Base-by-base conservation (phyloP, 495 filamentous ascomycete genomes). In the Penicillium robsamsonii region DNA sequence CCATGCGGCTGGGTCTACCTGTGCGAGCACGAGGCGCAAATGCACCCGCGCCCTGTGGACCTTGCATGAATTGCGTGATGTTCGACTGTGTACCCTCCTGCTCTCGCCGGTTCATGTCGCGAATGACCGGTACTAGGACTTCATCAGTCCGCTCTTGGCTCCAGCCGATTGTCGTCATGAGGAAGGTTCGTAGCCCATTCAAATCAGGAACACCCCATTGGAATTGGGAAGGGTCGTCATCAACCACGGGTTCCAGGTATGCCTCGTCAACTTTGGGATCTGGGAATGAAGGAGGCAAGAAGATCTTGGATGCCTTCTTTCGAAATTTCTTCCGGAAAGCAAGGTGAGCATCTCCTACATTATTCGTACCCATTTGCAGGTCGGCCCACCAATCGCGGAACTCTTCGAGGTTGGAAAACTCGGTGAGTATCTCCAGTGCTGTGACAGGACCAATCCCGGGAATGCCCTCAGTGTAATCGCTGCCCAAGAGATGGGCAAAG, bases 161-260 rank as follows among this genome's bases (percentile, higher is more conserved):
- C 94, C 94, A 98, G 1, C 94, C 94, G 56, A 98, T 88, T 1
- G 91, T 96, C n/a, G 78, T 72, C 91, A 96, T 96, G 41, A 98
- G 75, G 62, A 92, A 98, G 17, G 75, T 75, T n/a, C 95, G 72
- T 50, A 98, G 71, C 0, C 89, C 88, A 45, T 94, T 90, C 4
- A 98, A 78, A 61, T 98, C 94, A 0, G 94, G 94, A 0, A 96
- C 88, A 18, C 94, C 94, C 94, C 94, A 98, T 70, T 92, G 86
- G 61, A 98, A 98, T 4, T 76, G 70, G 40, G 90, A 87, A 0
- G 89, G 81, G 55, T 86, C 87, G 13, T 69, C 68, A 65, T 98
- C 94, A 17, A 97, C 91, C 61, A 91, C 88, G 0, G 94, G 95
- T 6, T 88, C 64, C 1, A 92, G 73, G 66, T 98, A 98, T 2